Evolutionary conservation across 805 yeast species (phyloP), one percentile per base, ranked within the genome.

Genomic region (Saccharomyces jurei): DNA sequence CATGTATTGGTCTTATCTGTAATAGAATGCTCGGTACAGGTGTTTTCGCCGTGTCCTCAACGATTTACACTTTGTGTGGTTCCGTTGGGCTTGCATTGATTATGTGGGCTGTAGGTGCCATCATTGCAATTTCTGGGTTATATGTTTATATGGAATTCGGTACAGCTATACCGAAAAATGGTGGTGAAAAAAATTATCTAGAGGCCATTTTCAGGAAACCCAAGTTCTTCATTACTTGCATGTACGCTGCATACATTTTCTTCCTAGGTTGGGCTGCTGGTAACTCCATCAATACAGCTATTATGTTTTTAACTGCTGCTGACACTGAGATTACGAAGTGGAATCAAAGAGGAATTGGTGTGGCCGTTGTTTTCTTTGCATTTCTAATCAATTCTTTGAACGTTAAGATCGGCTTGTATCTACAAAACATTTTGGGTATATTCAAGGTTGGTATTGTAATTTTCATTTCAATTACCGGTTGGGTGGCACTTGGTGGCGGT

Each of bases 191-290:
- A 71, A 86, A 86, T 63, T 88, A 88, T 66, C 71, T 88, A 61
- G 94, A 87, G 67, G 84, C 78, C 61, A 80, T 86, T 50, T 88
- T 77, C 72, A 76, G 75, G 50, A 81, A 79, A 61, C 96, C 96
- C 46, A 78, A 74, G 66, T 86, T 84, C 64, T 74, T 88, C 56
- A 78, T 84, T 49, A 83, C 87, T 28, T 81, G 79, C 21, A 75
- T 81, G 74, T 83, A 80, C 58, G 90, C 89, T 0, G 74, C 90
- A 2, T 85, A 86, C 64, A 82, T 83, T 17, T 82, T 88, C 63
- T 78, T 86, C 63, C 74, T 88, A 50, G 94, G 94, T 41, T 88
- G 91, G 89, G 91, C 96, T 25, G 83, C 94, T 10, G 88, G 91
- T 68, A 86, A 87, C 69, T 84, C 91, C 22, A 81, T 86, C 51